These are phyloP conservation scores for Suillus americanus DNA, from an alignment of 768 basidiomycete genomes.

Conservation along the genomic window DNA sequence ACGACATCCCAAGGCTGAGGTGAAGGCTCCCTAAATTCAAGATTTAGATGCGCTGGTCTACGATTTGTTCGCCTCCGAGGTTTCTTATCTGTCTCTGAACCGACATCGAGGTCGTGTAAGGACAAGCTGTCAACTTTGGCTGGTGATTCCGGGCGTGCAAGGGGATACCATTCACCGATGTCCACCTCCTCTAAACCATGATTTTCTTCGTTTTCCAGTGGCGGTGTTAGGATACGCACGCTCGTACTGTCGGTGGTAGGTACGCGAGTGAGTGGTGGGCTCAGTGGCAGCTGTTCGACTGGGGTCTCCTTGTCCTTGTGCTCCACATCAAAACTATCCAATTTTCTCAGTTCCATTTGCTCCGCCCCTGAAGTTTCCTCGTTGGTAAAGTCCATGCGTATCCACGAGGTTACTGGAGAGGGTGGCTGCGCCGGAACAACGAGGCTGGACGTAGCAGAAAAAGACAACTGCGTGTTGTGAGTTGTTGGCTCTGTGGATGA, in stretches of 20 bases:
- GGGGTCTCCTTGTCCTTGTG: conserved; percentile 4
- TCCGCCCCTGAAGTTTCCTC: conserved; percentile 5
- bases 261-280: conserved; percentile 30
- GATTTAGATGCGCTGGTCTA: conserved; percentile 45
- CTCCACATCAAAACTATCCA: background rate
- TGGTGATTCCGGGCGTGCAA: conserved; percentile 12
- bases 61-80: conserved; percentile 28
- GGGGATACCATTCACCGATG: conserved; percentile 27
- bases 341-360: conserved; percentile 8
- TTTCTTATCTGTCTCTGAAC: conserved; percentile 25
- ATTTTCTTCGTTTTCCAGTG: conserved; percentile 7
- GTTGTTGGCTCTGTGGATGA: conserved; percentile 3
- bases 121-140: conserved; percentile 17
- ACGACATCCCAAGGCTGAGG: conserved; percentile 70
- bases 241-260: conserved; percentile 18
- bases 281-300: conserved; percentile 27
- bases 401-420: conserved; percentile 31
- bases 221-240: background rate
- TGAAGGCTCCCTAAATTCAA: conserved; percentile 50
- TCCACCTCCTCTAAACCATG: conserved; percentile 19
- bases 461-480: conserved; percentile 5
- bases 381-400: conserved; percentile 14
- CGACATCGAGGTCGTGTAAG: conserved; percentile 6
- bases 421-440: conserved; percentile 12
- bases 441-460: conserved; percentile 17